Percentiles rank a stretch among this genome's conserved stretches.
phyloP scores from a whole-genome alignment of 495 filamentous ascomycete species.

The Neurospora africana region DNA sequence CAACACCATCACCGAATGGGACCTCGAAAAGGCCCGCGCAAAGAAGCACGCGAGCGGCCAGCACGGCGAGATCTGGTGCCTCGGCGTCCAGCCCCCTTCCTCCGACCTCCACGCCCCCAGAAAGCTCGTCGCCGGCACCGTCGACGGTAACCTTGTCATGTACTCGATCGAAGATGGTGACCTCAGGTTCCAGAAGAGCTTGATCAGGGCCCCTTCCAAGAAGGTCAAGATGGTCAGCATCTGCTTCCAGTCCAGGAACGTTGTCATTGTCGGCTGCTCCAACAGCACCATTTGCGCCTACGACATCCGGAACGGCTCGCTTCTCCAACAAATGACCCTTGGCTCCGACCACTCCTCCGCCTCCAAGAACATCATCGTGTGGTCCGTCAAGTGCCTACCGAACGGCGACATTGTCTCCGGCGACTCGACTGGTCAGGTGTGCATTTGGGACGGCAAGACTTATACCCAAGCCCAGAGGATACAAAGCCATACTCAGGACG shows the following conservation, averaged over 20 bases:
- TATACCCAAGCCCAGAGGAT: constrained; percentile 79
- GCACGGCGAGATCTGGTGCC: constrained; percentile 93
- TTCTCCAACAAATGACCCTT: constrained; percentile 71
- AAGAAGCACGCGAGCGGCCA: constrained; percentile 78
- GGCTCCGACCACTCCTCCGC: constrained; percentile 64
- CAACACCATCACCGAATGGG: constrained; percentile 86
- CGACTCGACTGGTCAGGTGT: constrained; percentile 85
- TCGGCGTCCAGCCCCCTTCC: constrained; percentile 69
- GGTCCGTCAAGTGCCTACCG: constrained; percentile 78
- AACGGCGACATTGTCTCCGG: constrained; percentile 89
- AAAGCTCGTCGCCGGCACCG: constrained; percentile 78
- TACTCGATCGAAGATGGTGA: constrained; percentile 76
- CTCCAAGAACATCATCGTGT: constrained; percentile 77
- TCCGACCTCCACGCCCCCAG: constrained; percentile 1
- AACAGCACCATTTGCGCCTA: constrained; percentile 86
- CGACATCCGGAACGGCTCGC: constrained; percentile 67
- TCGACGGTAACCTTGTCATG: constrained; percentile 79
- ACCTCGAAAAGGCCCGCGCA: constrained; percentile 65
- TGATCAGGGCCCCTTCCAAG: constrained; percentile 65
- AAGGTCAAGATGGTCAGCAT: constrained; percentile 80
- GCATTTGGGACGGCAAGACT: constrained; percentile 87
- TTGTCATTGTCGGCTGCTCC: constrained; percentile 79
- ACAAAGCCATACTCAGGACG: constrained; percentile 78
- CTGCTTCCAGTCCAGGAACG: constrained; percentile 72
- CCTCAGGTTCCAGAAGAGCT: constrained; percentile 56